phyloP scores from a whole-genome alignment of 176 grass and related monocot species.

The Oryza meyeriana region DNA sequence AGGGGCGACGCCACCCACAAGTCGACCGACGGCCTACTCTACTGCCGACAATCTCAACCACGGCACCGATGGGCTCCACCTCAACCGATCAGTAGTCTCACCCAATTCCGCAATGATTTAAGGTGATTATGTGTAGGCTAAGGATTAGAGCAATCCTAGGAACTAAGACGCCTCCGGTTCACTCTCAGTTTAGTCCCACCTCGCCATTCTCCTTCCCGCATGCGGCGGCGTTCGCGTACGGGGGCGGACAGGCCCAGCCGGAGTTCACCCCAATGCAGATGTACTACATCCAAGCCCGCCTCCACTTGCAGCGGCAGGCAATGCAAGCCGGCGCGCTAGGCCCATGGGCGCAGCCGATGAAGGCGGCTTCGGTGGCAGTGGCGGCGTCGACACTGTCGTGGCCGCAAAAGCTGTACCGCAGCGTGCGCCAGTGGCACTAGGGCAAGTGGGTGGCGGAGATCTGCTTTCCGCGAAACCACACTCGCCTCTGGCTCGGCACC shows the following conservation, averaged over 20 bases:
- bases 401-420: constrained; percentile 69
- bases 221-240: constrained; percentile 13
- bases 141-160: no score
- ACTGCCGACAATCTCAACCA: no score
- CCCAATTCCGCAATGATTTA: no score
- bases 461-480: constrained; percentile 67
- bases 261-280: constrained; percentile 46
- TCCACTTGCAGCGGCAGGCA: constrained; percentile 36
- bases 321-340: constrained; percentile 26
- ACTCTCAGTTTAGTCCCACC: constrained; percentile 20
- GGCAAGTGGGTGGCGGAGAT: constrained; percentile 92
- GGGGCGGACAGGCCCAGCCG: background rate
- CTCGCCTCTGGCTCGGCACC: constrained; percentile 86
- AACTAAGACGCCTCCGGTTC: constrained; percentile 10
- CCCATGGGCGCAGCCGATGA: constrained; percentile 51
- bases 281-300: constrained; percentile 48
- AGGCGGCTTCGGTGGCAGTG: no score
- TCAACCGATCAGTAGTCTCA: no score
- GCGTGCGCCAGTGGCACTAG: constrained; percentile 78
- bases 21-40: no score
- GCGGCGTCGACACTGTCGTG: constrained; percentile 23
- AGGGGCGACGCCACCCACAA: no score
- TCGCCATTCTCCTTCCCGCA: constrained; percentile 39
- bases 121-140: no score
- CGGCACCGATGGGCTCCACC: no score